Base-by-base conservation (phyloP, 1,139 yeast genomes). In the Geotrichum australiense region DNA sequence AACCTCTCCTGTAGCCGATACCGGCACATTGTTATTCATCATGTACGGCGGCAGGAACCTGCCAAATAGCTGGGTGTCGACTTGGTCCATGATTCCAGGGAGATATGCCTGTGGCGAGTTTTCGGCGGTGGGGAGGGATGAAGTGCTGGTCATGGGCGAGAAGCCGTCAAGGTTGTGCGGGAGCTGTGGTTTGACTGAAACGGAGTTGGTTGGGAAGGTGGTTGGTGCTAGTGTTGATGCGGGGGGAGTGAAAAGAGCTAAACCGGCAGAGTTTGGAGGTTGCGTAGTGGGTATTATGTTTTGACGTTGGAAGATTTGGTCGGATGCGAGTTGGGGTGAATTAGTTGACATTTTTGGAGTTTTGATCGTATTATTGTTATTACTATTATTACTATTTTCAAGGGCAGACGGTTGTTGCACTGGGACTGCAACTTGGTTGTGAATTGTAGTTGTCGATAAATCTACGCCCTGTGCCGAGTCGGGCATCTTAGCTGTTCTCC, bases 51-150 rank as follows among this genome's bases (percentile, higher is more conserved):
- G 94, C 41, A 85, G 59, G 52, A 81, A 79, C 40, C 82, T 68
- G 1, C 95, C 95, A 64, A 86, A 85, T 10, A 86, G 71, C 56
- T 84, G 91, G 47, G 85, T 75, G 58, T 85, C 95, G 36, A 85
- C 64, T 51, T 80, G 81, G 59, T 85, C 95, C 69, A 85, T 80
- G 14, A 82, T 79, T 4, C 94, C 93, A 1, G 89, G 85, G 45
- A 81, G 69, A 54, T 83, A 83, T n/a, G 30, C 12, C 28, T 41
- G 45, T 5, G 43, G 47, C 2, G 43, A 39, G 12, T 24, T 14
- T 7, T 28, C 40, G 7, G 40, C 20, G 3, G 20, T 26, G 11
- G 24, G n/a, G 7, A 35, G 22, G 16, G 30, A 19, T 7, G 18
- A 19, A 24, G 14, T 15, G 21, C 14, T 25, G 7, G 35, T 22